phyloP scores from a whole-genome alignment of 352 stramenopile genomes.

The Pythium periplocum region DNA sequence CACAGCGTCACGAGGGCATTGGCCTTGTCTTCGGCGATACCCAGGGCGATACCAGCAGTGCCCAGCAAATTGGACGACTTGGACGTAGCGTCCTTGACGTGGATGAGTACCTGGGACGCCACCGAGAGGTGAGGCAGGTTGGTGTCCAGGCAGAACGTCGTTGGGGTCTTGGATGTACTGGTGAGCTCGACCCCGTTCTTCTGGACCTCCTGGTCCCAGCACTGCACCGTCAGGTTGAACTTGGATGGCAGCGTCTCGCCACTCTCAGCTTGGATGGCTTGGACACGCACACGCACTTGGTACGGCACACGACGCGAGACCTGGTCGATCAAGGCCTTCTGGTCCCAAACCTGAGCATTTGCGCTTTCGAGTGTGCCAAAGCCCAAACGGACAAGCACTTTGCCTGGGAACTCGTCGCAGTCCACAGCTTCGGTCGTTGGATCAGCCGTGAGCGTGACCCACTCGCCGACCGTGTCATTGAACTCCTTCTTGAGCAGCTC shows the following conservation, averaged over 20 bases:
- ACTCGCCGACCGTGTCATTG: conserved; percentile 27
- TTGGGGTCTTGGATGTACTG: conserved; percentile 28
- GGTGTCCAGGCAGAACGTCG: conserved; percentile 61
- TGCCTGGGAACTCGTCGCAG: conserved; percentile 60
- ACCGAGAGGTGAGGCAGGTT: conserved; percentile 52
- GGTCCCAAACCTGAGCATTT: conserved; percentile 43
- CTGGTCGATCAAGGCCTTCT: conserved; percentile 47
- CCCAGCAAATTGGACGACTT: conserved; percentile 8
- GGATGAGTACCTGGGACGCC: conserved; percentile 55
- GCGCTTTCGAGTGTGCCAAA: conserved; percentile 54
- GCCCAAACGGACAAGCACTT: conserved; percentile 61
- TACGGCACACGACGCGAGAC: conserved; percentile 60
- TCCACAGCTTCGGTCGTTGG: conserved; percentile 43
- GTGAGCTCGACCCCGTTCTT: conserved; percentile 20
- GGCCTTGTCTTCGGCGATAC: conserved; percentile 3
- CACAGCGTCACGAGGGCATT: conserved; percentile 29
- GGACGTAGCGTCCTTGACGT: conserved; percentile 37
- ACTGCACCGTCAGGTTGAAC: conserved; percentile 55
- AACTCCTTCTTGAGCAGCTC: conserved; percentile 52
- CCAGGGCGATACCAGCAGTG: conserved; percentile 19
- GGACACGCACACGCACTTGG: conserved; percentile 69
- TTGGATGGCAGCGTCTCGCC: conserved; percentile 37
- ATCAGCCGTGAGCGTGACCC: conserved; percentile 64
- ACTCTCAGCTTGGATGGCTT: conserved; percentile 30
- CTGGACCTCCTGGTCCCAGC: conserved; percentile 46